Conservation (phyloP, 2,329 filamentous ascomycete genomes). For the Teratosphaeria epicoccoides region DNA sequence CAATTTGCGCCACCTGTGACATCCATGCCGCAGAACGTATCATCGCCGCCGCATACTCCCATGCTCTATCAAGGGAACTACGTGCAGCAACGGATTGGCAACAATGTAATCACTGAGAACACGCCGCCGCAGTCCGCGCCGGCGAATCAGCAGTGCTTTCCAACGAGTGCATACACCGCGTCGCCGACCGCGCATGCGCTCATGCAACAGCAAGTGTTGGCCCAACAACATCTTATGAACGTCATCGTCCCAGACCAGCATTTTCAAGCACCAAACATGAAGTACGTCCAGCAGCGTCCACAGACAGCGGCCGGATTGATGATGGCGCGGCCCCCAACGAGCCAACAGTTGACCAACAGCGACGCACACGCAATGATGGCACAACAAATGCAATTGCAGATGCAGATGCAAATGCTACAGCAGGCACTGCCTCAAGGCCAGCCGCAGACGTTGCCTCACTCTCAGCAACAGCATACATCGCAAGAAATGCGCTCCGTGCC, state of each 20-base stretch:
- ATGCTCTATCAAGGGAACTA: constrained; percentile 22
- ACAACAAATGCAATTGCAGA: constrained; percentile 15
- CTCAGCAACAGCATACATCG: neutral
- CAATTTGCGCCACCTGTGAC: constrained; percentile 15
- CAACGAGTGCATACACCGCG: constrained; percentile 22
- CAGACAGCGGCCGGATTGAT: neutral
- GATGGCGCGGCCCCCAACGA: neutral
- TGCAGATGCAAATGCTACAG: constrained; percentile 15
- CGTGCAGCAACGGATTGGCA: constrained; percentile 23
- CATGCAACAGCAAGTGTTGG: neutral
- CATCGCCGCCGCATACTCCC: constrained; percentile 39
- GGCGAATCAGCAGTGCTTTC: constrained; percentile 38
- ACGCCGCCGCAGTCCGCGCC: constrained; percentile 42
- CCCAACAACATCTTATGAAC: constrained; percentile 20
- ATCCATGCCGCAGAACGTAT: constrained; percentile 21
- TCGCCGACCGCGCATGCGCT: constrained; percentile 11
- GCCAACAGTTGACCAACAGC: constrained; percentile 18
- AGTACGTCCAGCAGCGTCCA: constrained; percentile 5
- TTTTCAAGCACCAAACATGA: constrained; percentile 7
- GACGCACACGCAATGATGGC: constrained; percentile 8
- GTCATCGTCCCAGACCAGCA: constrained; percentile 14
- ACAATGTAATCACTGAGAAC: constrained; percentile 31
- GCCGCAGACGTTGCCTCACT: neutral
- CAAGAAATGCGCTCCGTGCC: constrained; percentile 6
- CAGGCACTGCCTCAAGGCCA: constrained; percentile 3